These are phyloP conservation scores for Neurospora crassa DNA, from an alignment of 2,329 filamentous ascomycete species.

Conservation along the genomic window DNA sequence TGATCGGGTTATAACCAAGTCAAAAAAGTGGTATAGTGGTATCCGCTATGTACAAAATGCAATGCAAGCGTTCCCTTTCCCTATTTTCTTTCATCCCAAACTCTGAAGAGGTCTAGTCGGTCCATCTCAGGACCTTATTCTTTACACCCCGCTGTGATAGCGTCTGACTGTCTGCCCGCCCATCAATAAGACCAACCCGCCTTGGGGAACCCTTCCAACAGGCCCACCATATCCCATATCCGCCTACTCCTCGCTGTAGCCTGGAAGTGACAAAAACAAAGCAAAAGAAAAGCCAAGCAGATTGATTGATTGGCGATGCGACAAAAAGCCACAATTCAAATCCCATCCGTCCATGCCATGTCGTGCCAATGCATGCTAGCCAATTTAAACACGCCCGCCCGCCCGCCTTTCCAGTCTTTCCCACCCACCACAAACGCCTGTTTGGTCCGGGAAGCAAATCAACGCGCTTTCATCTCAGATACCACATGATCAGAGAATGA, in stretches of 20 bases:
- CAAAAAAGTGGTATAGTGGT: not conserved
- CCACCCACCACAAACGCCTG: not conserved
- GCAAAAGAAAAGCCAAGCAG: not conserved
- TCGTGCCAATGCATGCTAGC: not conserved
- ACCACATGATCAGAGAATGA: not conserved
- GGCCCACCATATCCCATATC: not conserved
- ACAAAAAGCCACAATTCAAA: not conserved
- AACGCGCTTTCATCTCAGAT: not conserved
- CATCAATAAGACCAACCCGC: not conserved
- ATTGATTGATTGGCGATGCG: not conserved
- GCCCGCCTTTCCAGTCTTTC: not conserved
- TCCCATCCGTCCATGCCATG: not conserved
- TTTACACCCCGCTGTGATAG: not conserved
- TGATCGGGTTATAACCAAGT: not conserved
- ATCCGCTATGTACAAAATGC: not conserved
- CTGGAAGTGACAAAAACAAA: not conserved
- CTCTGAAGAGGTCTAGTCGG: not conserved
- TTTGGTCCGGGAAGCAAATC: not conserved
- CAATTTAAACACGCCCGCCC: not conserved
- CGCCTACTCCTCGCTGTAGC: not conserved
- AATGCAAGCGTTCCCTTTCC: not conserved
- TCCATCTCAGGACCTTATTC: not conserved
- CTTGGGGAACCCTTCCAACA: not conserved
- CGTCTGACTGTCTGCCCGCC: not conserved
- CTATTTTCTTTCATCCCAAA: not conserved